Percentiles rank a stretch among this genome's conserved stretches.
Evolutionary conservation across 257 asterid species (phyloP).

Genomic region (Gardenia jasminoides): DNA sequence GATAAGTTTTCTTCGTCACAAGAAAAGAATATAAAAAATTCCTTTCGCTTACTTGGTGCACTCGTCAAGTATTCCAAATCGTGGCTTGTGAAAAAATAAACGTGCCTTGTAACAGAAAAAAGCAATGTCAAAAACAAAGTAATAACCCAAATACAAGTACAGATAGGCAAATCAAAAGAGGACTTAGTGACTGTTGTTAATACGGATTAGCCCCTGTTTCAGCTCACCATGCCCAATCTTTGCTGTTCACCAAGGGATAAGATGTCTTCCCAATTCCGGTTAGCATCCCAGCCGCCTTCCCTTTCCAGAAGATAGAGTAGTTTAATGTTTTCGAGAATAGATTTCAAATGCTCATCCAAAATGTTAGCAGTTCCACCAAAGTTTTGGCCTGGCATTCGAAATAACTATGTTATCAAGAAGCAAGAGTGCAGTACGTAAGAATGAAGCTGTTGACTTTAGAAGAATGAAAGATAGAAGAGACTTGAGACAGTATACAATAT

Average conservation of each 20-base stretch:
- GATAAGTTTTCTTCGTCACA: slow-evolving; percentile 1
- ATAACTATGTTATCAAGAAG: slow-evolving; percentile 18
- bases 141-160: background rate
- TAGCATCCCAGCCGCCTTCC: slow-evolving; percentile 93
- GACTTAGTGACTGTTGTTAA: background rate
- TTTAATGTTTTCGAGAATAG: slow-evolving; percentile 81
- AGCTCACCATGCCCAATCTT: slow-evolving; percentile 91
- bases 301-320: slow-evolving; percentile 87
- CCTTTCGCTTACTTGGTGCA: slow-evolving; percentile 81
- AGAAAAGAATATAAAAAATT: slow-evolving; percentile 5
- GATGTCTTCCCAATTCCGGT: slow-evolving; percentile 97
- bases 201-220: slow-evolving; percentile 5
- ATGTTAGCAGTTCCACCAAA: slow-evolving; percentile 27
- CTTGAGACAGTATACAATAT: background rate
- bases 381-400: slow-evolving; percentile 50
- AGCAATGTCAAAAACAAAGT: slow-evolving; percentile 21
- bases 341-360: slow-evolving; percentile 66
- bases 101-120: slow-evolving; percentile 65
- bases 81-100: slow-evolving; percentile 94
- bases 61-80: slow-evolving; percentile 88
- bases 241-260: slow-evolving; percentile 98
- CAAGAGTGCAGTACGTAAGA: background rate
- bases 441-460: background rate
- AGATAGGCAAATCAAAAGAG: background rate
- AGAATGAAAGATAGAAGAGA: background rate